Evolutionary conservation across 1,139 yeast genomes (phyloP).

Genomic region (Pichia sp.): DNA sequence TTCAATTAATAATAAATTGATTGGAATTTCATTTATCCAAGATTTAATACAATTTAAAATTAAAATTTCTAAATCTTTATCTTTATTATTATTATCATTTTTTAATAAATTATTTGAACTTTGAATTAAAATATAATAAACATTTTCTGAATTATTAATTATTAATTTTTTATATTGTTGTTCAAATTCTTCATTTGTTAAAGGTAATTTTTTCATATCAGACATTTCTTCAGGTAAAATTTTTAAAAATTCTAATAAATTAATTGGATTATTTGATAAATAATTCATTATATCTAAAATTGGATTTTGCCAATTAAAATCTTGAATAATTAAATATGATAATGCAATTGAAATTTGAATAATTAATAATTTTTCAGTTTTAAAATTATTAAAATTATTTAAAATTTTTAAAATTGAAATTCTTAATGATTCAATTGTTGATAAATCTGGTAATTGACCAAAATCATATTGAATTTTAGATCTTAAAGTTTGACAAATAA

Average conservation of each 20-base stretch:
- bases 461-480: slow-evolving; percentile 82
- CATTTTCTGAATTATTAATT: slow-evolving; percentile 60
- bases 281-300: slow-evolving; percentile 57
- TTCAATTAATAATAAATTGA: slow-evolving; percentile 42
- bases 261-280: slow-evolving; percentile 40
- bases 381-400: slow-evolving; percentile 18
- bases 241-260: slow-evolving; percentile 69
- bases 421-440: slow-evolving; percentile 47
- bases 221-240: slow-evolving; percentile 88
- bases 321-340: slow-evolving; percentile 77
- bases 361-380: slow-evolving; percentile 48
- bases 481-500: slow-evolving; percentile 87
- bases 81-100: slow-evolving; percentile 14
- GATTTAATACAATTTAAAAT: slow-evolving; percentile 75
- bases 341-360: slow-evolving; percentile 78
- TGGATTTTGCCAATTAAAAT: slow-evolving; percentile 65
- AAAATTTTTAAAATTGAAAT: slow-evolving; percentile 56
- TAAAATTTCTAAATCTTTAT: slow-evolving; percentile 30
- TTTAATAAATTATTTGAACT: slow-evolving; percentile 33
- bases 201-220: slow-evolving; percentile 69
- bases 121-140: slow-evolving; percentile 54
- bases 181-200: slow-evolving; percentile 77
- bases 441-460: slow-evolving; percentile 55
- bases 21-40: slow-evolving; percentile 84
- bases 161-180: slow-evolving; percentile 58